Evolutionary conservation across 257 asterid species (phyloP).

Genomic region (Penstemon newberryi): DNA sequence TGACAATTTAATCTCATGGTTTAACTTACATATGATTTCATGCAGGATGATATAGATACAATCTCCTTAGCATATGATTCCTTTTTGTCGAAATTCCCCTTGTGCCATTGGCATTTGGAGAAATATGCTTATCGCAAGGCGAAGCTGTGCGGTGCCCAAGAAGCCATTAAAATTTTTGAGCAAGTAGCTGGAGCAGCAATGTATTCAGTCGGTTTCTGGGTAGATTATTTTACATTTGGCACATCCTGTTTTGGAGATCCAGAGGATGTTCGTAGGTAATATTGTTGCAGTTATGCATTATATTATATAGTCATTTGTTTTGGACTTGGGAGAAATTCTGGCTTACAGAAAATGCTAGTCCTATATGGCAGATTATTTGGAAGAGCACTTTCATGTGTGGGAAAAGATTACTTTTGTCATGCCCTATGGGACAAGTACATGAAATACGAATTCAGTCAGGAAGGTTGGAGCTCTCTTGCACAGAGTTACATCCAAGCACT

Average conservation of each 20-base stretch:
- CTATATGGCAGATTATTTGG: constrained; percentile 60
- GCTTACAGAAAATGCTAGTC: neutral
- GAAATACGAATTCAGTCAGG: constrained; percentile 65
- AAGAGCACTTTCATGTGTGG: constrained; percentile 75
- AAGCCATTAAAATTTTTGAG: constrained; percentile 75
- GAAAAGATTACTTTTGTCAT: constrained; percentile 76
- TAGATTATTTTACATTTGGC: constrained; percentile 68
- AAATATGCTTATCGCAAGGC: constrained; percentile 70
- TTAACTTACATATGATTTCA: constrained; percentile 23
- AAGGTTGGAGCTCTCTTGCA: constrained; percentile 78
- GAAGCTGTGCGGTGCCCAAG: constrained; percentile 52
- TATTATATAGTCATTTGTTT: neutral
- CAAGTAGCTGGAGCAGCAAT: constrained; percentile 51
- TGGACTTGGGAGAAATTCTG: constrained; percentile 14
- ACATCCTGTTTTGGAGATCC: constrained; percentile 58
- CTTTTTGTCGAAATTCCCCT: constrained; percentile 66
- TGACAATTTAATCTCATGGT: constrained; percentile 11
- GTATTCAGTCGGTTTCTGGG: constrained; percentile 85
- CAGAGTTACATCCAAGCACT: constrained; percentile 71
- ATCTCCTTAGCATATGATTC: constrained; percentile 72
- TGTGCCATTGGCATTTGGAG: constrained; percentile 89
- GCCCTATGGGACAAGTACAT: constrained; percentile 84
- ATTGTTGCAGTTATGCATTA: constrained; percentile 26
- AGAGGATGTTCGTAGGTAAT: constrained; percentile 77
- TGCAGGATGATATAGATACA: constrained; percentile 68